These are phyloP conservation scores for Tympanopsis confertula DNA, from an alignment of 2,329 filamentous ascomycete genomes.

Conservation along the genomic window DNA sequence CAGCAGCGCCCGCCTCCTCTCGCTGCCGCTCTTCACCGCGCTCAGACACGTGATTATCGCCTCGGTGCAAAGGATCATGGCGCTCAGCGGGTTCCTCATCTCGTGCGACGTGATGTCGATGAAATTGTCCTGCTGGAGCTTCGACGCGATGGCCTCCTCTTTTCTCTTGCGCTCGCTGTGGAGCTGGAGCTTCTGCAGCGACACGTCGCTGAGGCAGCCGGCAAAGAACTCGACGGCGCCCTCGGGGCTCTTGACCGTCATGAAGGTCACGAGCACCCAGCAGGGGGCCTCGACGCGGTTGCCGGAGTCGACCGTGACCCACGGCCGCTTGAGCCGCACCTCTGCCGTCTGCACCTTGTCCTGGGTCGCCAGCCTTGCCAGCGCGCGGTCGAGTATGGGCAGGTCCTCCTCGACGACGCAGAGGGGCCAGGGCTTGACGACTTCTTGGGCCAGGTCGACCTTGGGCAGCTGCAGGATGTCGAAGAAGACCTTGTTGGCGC, in stretches of 20 bases:
- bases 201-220: constrained; percentile 36
- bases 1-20: constrained; percentile 44
- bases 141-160: constrained; percentile 44
- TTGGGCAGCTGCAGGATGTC: constrained; percentile 36
- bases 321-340: constrained; percentile 33
- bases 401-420: constrained; percentile 33
- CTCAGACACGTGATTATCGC: constrained; percentile 45
- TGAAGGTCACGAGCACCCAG: constrained; percentile 36
- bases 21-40: constrained; percentile 35
- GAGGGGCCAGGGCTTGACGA: constrained; percentile 29
- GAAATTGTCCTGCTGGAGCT: constrained; percentile 67
- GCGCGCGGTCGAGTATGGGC: constrained; percentile 22
- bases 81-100: constrained; percentile 63
- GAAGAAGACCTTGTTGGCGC: constrained; percentile 40
- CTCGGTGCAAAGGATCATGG: constrained; percentile 65
- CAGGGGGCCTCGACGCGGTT: constrained; percentile 29
- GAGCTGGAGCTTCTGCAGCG: constrained; percentile 36
- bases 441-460: constrained; percentile 21
- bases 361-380: constrained; percentile 24
- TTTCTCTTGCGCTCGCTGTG: constrained; percentile 34
- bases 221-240: constrained; percentile 34
- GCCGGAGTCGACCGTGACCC: constrained; percentile 31
- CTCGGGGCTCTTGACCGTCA: constrained; percentile 34
- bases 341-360: constrained; percentile 32
- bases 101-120: constrained; percentile 68